Percentiles rank a stretch among this genome's conserved stretches.
Conservation (phyloP, 352 stramenopile species). For the Thraustotheca clavata region DNA sequence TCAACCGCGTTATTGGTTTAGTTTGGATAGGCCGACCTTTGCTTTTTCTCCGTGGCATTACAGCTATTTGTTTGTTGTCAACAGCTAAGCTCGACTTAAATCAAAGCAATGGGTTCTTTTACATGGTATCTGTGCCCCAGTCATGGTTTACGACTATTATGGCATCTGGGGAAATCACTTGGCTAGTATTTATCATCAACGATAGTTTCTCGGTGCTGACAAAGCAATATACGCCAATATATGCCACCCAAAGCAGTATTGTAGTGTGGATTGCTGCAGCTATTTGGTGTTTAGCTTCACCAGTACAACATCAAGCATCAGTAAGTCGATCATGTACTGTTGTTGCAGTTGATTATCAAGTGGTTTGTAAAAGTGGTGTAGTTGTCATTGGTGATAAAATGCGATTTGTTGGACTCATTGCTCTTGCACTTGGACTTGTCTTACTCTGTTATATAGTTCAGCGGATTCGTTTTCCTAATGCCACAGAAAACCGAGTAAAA, state of each 20-base stretch:
- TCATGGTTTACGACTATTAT: background rate
- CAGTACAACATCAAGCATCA: background rate
- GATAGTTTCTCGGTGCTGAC: background rate
- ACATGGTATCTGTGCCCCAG: background rate
- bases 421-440: background rate
- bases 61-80: background rate
- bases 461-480: background rate
- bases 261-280: background rate
- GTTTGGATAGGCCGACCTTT: constrained; percentile 19
- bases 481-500: background rate
- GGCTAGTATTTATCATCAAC: constrained; percentile 4
- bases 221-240: background rate
- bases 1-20: background rate
- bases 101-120: background rate
- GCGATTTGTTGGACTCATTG: background rate
- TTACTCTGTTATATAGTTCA: background rate
- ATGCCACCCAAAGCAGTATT: background rate
- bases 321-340: background rate
- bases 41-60: background rate
- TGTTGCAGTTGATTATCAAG: background rate
- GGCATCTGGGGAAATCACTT: background rate
- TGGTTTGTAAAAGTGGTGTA: constrained; percentile 1
- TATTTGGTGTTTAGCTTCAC: background rate
- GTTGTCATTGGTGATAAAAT: background rate
- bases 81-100: background rate